phyloP scores from a whole-genome alignment of 2,329 filamentous ascomycete genomes.

The Zalaria sp. region DNA sequence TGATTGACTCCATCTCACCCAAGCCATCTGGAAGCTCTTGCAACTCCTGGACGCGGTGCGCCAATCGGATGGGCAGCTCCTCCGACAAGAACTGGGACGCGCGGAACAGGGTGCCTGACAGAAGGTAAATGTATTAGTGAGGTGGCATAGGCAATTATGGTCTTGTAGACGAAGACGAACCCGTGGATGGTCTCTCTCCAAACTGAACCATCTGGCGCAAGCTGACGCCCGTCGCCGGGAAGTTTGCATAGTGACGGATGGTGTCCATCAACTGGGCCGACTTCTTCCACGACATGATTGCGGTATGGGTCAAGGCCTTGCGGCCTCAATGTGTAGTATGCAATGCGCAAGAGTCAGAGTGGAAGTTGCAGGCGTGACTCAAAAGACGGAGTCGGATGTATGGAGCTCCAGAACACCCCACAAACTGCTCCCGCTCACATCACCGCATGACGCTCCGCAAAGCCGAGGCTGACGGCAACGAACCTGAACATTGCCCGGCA shows the following conservation, averaged over 20 bases:
- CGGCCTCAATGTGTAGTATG: conserved; percentile 2
- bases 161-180: conserved; percentile 2
- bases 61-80: conserved; percentile 90
- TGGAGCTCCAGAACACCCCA: too few relatives aligned
- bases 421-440: too few relatives aligned
- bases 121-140: background rate
- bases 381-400: too few relatives aligned
- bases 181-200: conserved; percentile 78
- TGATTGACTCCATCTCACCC: conserved; percentile 95
- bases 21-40: conserved; percentile 85
- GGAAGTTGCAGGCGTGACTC: too few relatives aligned
- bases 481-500: too few relatives aligned
- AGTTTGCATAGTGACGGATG: conserved; percentile 93
- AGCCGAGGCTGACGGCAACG: too few relatives aligned
- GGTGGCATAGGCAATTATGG: background rate
- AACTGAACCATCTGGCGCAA: conserved; percentile 98
- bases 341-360: too few relatives aligned
- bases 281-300: conserved; percentile 78
- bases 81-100: conserved; percentile 97
- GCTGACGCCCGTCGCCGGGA: conserved; percentile 91
- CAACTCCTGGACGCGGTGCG: conserved; percentile 91
- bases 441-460: too few relatives aligned
- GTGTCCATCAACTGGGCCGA: conserved; percentile 86
- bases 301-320: conserved; percentile 5
- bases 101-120: conserved; percentile 81